phyloP scores from a whole-genome alignment of 176 grass and related monocot species.

The Musa beccarii region DNA sequence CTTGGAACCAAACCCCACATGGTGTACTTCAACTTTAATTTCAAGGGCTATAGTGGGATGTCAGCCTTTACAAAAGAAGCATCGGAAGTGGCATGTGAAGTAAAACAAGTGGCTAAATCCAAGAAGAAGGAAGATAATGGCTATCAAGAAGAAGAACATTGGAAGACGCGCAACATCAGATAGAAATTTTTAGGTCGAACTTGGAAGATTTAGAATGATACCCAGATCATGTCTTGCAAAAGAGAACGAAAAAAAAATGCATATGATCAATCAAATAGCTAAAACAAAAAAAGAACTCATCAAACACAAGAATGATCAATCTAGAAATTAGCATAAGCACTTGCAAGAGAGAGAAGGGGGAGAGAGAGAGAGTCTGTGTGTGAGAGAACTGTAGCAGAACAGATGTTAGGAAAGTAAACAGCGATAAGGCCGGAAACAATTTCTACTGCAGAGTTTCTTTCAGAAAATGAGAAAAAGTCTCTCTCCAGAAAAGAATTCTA shows the following conservation, averaged over 20 bases:
- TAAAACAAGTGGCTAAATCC: too few species aligned
- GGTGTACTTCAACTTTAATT: not conserved
- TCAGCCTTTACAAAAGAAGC: not conserved
- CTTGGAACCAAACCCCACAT: not conserved
- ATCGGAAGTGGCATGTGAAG: too few species aligned
- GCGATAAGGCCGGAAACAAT: too few species aligned
- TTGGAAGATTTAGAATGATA: not conserved
- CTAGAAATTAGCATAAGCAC: not conserved
- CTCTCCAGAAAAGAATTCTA: too few species aligned
- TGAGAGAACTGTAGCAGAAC: too few species aligned
- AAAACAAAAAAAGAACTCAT: not conserved
- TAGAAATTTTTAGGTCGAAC: not conserved
- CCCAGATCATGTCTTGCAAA: not conserved
- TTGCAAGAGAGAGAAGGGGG: not conserved
- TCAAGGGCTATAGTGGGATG: not conserved
- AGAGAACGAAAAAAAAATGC: not conserved
- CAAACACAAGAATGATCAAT: constrained; percentile 1
- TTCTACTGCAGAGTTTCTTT: too few species aligned
- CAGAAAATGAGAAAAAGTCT: too few species aligned
- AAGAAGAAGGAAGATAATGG: too few species aligned
- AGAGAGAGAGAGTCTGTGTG: not conserved
- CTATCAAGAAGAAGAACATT: too few species aligned
- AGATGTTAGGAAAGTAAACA: too few species aligned
- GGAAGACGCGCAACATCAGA: too few species aligned
- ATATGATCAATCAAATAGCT: not conserved